Conservation (phyloP, 306 rosid genomes). For the Astragalus glycyphyllos region DNA sequence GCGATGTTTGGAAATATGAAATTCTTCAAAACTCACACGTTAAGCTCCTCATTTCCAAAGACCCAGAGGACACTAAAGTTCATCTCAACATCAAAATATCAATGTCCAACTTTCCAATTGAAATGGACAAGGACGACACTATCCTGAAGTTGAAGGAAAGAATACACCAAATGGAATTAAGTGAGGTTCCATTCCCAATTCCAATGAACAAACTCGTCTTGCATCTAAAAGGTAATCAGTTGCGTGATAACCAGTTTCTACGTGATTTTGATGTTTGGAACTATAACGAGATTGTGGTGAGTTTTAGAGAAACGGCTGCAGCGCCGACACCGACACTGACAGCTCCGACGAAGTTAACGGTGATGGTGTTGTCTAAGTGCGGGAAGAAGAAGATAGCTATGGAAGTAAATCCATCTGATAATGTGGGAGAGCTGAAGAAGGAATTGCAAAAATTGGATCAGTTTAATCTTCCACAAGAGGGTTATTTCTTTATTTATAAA, state of each 20-base stretch:
- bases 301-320: slow-evolving; percentile 21
- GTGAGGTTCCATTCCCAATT: background rate
- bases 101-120: slow-evolving; percentile 42
- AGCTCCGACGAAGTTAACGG: slow-evolving; percentile 55
- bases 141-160: slow-evolving; percentile 55
- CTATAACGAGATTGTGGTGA: slow-evolving; percentile 54
- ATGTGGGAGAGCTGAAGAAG: slow-evolving; percentile 71
- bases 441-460: slow-evolving; percentile 66
- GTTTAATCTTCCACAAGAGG: slow-evolving; percentile 60
- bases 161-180: slow-evolving; percentile 52
- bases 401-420: slow-evolving; percentile 60
- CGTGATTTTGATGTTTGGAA: slow-evolving; percentile 48
- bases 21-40: slow-evolving; percentile 62
- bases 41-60: slow-evolving; percentile 48
- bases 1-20: slow-evolving; percentile 51
- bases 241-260: slow-evolving; percentile 50
- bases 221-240: slow-evolving; percentile 41
- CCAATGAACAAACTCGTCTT: slow-evolving; percentile 39
- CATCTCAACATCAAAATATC: slow-evolving; percentile 51
- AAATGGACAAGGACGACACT: slow-evolving; percentile 58
- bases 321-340: background rate
- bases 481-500: slow-evolving; percentile 73
- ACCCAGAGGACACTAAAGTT: slow-evolving; percentile 26
- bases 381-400: slow-evolving; percentile 57
- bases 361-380: slow-evolving; percentile 51